phyloP scores from a whole-genome alignment of 140 eudicot genomes.

The Anethum foeniculum region DNA sequence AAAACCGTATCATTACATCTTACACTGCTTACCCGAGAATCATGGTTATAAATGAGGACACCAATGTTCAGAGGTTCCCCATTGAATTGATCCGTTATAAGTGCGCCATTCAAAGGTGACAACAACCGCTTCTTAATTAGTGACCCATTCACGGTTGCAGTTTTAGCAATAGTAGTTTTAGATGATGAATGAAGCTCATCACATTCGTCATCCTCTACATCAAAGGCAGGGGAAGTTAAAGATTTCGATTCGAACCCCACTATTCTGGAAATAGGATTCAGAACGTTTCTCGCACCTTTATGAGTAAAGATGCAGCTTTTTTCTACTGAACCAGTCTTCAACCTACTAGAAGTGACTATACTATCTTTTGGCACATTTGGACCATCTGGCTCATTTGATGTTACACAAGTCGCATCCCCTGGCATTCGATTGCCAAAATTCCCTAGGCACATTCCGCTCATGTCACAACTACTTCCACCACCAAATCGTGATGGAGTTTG shows the following conservation, averaged over 20 bases:
- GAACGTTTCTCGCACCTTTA: slow-evolving; percentile 40
- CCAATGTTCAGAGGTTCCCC: slow-evolving; percentile 34
- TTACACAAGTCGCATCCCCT: slow-evolving; percentile 22
- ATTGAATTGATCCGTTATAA: slow-evolving; percentile 33
- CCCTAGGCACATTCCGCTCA: slow-evolving; percentile 48
- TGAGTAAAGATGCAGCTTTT: slow-evolving; percentile 25
- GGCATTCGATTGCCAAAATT: slow-evolving; percentile 28
- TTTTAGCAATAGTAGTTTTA: slow-evolving; percentile 16
- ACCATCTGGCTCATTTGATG: slow-evolving; percentile 30
- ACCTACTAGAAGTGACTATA: slow-evolving; percentile 30
- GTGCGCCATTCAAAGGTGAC: slow-evolving; percentile 63
- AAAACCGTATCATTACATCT: slow-evolving; percentile 18
- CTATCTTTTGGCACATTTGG: slow-evolving; percentile 41
- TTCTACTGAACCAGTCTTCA: slow-evolving; percentile 42
- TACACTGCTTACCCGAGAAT: slow-evolving; percentile 22
- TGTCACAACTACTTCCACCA: slow-evolving; percentile 48
- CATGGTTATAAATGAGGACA: slow-evolving; percentile 1
- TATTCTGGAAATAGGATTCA: slow-evolving; percentile 61
- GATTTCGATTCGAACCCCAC: slow-evolving; percentile 78
- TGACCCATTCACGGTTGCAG: slow-evolving; percentile 25
- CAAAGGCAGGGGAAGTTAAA: slow-evolving; percentile 21
- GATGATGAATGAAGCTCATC: slow-evolving; percentile 21
- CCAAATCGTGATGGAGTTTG: slow-evolving; percentile 54
- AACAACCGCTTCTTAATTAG: slow-evolving; percentile 49
- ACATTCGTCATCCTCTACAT: slow-evolving; percentile 21